Percentiles rank a stretch among this genome's conserved stretches.
These are phyloP conservation scores for Epichloe coenophiala DNA, from an alignment of 2,329 filamentous ascomycete species.

Conservation along the genomic window DNA sequence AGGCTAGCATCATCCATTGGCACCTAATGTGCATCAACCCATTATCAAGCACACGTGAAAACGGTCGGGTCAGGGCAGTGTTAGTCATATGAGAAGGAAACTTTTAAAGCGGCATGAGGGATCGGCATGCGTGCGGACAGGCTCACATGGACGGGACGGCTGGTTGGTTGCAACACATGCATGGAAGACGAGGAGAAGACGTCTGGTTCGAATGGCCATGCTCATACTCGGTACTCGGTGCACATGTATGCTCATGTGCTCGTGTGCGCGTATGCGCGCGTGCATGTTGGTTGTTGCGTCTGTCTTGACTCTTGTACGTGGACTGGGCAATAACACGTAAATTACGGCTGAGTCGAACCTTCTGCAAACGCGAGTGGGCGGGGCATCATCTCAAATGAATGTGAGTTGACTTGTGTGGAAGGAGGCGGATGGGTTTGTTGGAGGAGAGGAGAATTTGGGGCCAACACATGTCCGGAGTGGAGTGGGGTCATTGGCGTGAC, in stretches of 20 bases:
- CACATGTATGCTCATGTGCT: too few species aligned
- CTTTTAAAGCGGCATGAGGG: not conserved
- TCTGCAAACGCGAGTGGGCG: not conserved
- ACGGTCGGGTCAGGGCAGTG: not conserved
- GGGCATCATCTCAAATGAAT: not conserved
- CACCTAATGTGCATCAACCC: not conserved
- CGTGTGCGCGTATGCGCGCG: not conserved
- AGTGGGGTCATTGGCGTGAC: not conserved
- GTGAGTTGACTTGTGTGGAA: too few species aligned
- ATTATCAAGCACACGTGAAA: not conserved
- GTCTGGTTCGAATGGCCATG: not conserved
- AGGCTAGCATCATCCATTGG: not conserved
- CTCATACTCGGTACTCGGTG: too few species aligned
- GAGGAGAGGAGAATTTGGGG: too few species aligned
- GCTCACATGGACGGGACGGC: too few species aligned
- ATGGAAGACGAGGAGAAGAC: too few species aligned
- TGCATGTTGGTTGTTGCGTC: not conserved
- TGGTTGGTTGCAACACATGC: too few species aligned
- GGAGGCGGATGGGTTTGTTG: too few species aligned
- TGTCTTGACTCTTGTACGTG: not conserved
- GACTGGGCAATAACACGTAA: too few species aligned
- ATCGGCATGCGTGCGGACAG: too few species aligned
- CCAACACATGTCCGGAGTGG: too few species aligned
- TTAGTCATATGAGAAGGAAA: not conserved
- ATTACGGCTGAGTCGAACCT: slow-evolving; percentile 1